phyloP scores from a whole-genome alignment of 805 yeast species.

The Sugiyamaella qingdaonensis region DNA sequence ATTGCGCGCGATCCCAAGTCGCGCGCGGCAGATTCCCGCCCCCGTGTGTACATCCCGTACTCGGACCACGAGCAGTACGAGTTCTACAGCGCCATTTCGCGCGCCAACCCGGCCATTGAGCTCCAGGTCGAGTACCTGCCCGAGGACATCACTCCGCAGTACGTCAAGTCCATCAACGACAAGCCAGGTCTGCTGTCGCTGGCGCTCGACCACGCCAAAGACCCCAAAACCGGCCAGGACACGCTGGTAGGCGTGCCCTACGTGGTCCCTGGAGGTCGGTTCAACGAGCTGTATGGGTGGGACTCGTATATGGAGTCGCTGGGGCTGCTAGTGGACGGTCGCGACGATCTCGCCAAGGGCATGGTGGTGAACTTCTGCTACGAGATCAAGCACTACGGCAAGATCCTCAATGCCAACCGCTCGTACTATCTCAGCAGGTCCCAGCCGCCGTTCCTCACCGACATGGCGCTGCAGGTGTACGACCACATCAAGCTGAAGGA shows the following conservation, averaged over 20 bases:
- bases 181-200: conserved; percentile 84
- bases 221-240: conserved; percentile 47
- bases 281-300: conserved; percentile 97
- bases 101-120: conserved; percentile 48
- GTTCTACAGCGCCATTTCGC: conserved; percentile 55
- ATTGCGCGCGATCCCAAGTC: conserved; percentile 75
- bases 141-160: conserved; percentile 66
- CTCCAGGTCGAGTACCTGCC: conserved; percentile 80
- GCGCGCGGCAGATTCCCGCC: conserved; percentile 57
- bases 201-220: conserved; percentile 55
- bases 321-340: conserved; percentile 68
- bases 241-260: conserved; percentile 66
- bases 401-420: conserved; percentile 89
- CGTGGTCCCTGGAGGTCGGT: conserved; percentile 96
- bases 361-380: conserved; percentile 90
- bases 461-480: conserved; percentile 74
- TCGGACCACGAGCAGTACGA: conserved; percentile 67
- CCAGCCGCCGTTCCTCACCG: conserved; percentile 95
- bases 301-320: conserved; percentile 90
- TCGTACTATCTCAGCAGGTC: conserved; percentile 87
- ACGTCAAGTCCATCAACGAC: conserved; percentile 67
- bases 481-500: conserved; percentile 42
- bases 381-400: conserved; percentile 87
- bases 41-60: conserved; percentile 74
- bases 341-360: conserved; percentile 70